Evolutionary conservation across 441 rosid genomes (phyloP), one percentile per base, ranked within the genome.

Genomic region (California macrophylla): DNA sequence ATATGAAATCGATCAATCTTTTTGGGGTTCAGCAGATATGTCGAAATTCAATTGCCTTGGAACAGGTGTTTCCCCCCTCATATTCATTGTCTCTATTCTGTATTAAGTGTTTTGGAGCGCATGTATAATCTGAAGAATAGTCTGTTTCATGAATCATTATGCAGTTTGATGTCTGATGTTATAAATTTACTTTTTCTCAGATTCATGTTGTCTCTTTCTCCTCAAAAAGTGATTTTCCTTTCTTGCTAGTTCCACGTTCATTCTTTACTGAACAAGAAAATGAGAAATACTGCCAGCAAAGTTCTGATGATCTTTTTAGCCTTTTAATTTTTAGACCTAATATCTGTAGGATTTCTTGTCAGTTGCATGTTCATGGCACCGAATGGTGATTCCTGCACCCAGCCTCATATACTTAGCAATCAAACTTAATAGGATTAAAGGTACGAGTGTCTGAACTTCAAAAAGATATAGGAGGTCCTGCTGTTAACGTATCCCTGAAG

Each of bases 21-120:
- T 92, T 95, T 16, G 98, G 99, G 74, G 99, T 92, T 78, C 99
- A 95, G 76, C 99, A 91, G 80, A 91, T 92, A 72, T 92, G 98
- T 74, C 87, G 97, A 62, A 95, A 95, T 81, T 80, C 96, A 68
- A 92, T 95, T 72, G 98, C 99, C 29, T 70, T 95, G 78, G 98
- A 95, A 74, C 99, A 92, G 93, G 99, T 92, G n/a, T n/a, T 71
- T 71, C 10, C 67, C 12, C 1, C 6, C 9, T 47, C 56, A 52
- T 50, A 50, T 28, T 6, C 10, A 25, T 62, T 40, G 30, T 10
- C 64, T 28, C 30, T 28, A 3, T 28, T 36, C 8, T 26, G 13
- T 29, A 52, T 2, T 29, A 29, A 16, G 12, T 36, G 3, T 47
- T 30, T 47, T 47, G 54, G 15, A 47, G 6, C 4, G 5, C 16